Evolutionary conservation across 2,329 filamentous ascomycete genomes (phyloP), one percentile per base, ranked within the genome.

Genomic region (Plenodomus biglobosus): DNA sequence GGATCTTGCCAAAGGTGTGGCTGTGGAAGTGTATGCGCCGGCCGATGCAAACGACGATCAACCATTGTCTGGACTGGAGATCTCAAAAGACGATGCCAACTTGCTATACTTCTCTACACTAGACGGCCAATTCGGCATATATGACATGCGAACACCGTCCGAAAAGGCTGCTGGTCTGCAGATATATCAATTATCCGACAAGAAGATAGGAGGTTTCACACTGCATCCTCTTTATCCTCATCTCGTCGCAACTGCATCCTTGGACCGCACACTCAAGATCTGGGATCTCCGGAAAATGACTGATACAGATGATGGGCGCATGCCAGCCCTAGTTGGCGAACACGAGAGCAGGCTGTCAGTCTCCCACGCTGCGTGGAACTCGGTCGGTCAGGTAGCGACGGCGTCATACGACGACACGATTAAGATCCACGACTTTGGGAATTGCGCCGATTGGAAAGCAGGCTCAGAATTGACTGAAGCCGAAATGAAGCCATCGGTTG

Each of bases 181-280:
- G 15, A 75, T 88, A 1, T 95, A 90, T 81, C 79, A 83, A 8
- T 76, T 97, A 0, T 88, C 86, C 0, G 91, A 95, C 44, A 92
- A 95, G 70, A 99, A 99, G 66, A 96, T 99, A 44, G 94, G 94
- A 16, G 94, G 94, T 0, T 97, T 97, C 71, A 88, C 86, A 0
- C 73, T 96, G 1, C 86, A 95, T 61, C 92, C 94, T 0, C 71
- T 85, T 0, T 81, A 90, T 2, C 85, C 91, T 0, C 88, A 97
- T 64, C 82, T 96, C 3, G 73, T 96, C 0, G 90, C 91, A 0
- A 97, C 94, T 0, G 94, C 92, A 0, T 95, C 90, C 0, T 78
- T 99, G 0, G 94, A 99, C 66, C 83, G 92, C 2, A 95, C 86
- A 0, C 75, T 99, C 62, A 92, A 92, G 62, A 80, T 99, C 2